phyloP scores from a whole-genome alignment of 306 rosid genomes.

The Medicago lupulina region DNA sequence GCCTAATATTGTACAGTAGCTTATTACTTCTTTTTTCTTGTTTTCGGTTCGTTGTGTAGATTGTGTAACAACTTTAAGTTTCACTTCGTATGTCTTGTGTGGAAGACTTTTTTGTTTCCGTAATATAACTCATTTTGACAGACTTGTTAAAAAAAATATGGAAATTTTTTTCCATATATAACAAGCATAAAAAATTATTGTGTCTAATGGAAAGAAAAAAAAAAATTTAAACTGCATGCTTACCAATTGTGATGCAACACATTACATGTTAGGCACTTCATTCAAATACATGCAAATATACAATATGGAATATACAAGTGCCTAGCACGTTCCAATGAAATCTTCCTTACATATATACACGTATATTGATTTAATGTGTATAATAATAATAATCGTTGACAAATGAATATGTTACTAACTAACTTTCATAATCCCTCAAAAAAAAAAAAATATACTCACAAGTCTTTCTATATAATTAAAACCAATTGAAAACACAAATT shows the following conservation, averaged over 20 bases:
- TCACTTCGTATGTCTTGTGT: no score
- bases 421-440: not conserved
- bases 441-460: not conserved
- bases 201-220: no score
- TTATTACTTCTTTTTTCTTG: no score
- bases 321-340: conserved; percentile 44
- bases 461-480: conserved; percentile 16
- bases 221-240: no score
- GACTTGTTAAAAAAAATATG: no score
- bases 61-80: no score
- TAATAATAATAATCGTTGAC: not conserved
- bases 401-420: conserved; percentile 2
- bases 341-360: conserved; percentile 9
- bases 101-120: no score
- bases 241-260: not conserved
- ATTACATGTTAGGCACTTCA: conserved; percentile 41
- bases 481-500: not conserved
- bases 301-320: conserved; percentile 12
- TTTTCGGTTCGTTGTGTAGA: no score
- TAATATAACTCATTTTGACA: no score
- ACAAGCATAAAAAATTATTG: no score
- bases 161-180: no score
- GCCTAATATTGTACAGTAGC: no score
- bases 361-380: not conserved
- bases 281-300: conserved; percentile 23